phyloP scores from a whole-genome alignment of 2,329 filamentous ascomycete species.

The Leptographium procerum region DNA sequence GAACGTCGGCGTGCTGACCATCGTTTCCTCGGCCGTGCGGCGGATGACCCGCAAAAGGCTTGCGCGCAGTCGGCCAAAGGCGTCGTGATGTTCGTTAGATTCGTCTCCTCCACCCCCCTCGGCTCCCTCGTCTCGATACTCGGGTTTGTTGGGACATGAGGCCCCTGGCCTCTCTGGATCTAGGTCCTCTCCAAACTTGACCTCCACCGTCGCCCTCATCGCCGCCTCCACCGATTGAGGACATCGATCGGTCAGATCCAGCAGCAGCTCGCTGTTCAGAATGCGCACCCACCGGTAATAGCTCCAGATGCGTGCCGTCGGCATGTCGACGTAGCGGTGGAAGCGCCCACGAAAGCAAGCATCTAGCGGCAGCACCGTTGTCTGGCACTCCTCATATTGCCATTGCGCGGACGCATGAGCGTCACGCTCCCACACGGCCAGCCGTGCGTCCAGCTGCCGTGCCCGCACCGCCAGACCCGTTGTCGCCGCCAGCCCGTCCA shows the following conservation, averaged over 20 bases:
- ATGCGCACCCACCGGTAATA: slow-evolving; percentile 49
- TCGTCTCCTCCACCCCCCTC: background rate
- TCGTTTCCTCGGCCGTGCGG: slow-evolving; percentile 29
- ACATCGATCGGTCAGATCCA: slow-evolving; percentile 26
- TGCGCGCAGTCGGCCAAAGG: background rate
- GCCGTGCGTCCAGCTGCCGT: slow-evolving; percentile 26
- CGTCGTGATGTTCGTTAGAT: background rate
- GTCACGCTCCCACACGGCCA: slow-evolving; percentile 27
- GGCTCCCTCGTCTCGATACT: background rate
- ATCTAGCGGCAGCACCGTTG: slow-evolving; percentile 22
- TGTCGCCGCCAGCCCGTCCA: slow-evolving; percentile 25
- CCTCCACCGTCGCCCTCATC: background rate
- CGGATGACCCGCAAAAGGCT: slow-evolving; percentile 20
- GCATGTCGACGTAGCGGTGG: slow-evolving; percentile 43
- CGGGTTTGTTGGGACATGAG: background rate
- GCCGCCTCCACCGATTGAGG: slow-evolving; percentile 16
- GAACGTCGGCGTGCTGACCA: slow-evolving; percentile 36
- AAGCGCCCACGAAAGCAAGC: slow-evolving; percentile 41
- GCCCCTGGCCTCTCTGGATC: background rate
- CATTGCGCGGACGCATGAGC: slow-evolving; percentile 21
- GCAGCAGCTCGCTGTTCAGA: slow-evolving; percentile 37
- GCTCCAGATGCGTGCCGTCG: slow-evolving; percentile 44
- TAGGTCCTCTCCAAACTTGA: too few species aligned
- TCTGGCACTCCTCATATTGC: slow-evolving; percentile 22
- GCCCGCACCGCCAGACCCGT: slow-evolving; percentile 26